These are phyloP conservation scores for Chrysoporthe cubensis DNA, from an alignment of 2,329 filamentous ascomycete genomes.

Conservation along the genomic window DNA sequence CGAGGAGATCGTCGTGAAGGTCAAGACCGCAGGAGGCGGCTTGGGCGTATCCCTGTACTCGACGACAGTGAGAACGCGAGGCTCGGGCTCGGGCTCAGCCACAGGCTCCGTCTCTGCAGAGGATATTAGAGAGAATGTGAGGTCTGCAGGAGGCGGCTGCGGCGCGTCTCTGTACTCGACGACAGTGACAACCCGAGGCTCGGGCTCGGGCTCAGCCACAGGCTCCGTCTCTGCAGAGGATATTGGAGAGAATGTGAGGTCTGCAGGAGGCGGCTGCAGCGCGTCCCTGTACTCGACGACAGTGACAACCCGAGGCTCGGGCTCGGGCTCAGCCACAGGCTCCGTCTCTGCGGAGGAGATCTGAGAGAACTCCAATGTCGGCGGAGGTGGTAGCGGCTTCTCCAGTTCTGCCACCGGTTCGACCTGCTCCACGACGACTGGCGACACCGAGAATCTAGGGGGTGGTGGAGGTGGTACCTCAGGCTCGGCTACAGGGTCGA, in stretches of 20 bases:
- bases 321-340: slow-evolving; percentile 24
- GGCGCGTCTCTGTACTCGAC: slow-evolving; percentile 30
- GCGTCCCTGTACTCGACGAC: slow-evolving; percentile 18
- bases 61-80: slow-evolving; percentile 24
- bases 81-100: slow-evolving; percentile 27
- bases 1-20: slow-evolving; percentile 24
- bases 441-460: slow-evolving; percentile 30
- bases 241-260: slow-evolving; percentile 26
- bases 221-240: slow-evolving; percentile 29
- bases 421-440: slow-evolving; percentile 25
- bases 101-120: slow-evolving; percentile 30
- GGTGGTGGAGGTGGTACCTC: slow-evolving; percentile 29
- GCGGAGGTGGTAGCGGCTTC: slow-evolving; percentile 11
- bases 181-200: slow-evolving; percentile 24
- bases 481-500: slow-evolving; percentile 38
- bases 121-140: slow-evolving; percentile 33
- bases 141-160: slow-evolving; percentile 22
- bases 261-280: slow-evolving; percentile 20
- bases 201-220: slow-evolving; percentile 28
- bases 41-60: slow-evolving; percentile 29
- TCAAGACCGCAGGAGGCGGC: slow-evolving; percentile 32
- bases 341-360: slow-evolving; percentile 30
- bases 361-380: slow-evolving; percentile 22
- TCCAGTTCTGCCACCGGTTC: slow-evolving; percentile 28
- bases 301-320: slow-evolving; percentile 9